Evolutionary conservation across 2,329 filamentous ascomycete species (phyloP), one percentile per base, ranked within the genome.

Genomic region (Fusarium chaquense): DNA sequence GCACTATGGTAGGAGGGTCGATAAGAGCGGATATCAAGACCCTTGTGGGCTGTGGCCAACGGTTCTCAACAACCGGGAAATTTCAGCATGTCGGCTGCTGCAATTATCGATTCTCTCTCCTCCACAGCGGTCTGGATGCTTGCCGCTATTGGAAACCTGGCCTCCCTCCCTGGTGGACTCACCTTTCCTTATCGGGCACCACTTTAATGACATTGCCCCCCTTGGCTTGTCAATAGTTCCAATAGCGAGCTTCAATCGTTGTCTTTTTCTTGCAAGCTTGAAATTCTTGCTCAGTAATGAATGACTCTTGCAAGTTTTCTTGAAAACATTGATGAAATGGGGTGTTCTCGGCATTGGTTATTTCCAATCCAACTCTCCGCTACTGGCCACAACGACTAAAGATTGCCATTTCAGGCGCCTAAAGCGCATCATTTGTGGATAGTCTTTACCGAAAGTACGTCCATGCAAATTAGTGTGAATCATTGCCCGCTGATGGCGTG

Each of bases 131-230:
- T 65, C 68, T 70, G 59, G 55, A 65, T 64, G 58, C 55, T 68
- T 68, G 63, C 67, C 63, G 52, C 67, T 71, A 69, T 62, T 68
- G 64, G 55, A 63, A 70, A 61, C 35, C 46, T 64, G 46, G 64
- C 24, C 33, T 58, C 20, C 28, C 49, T 57, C 22, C 28, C 41
- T 62, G 30, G 52, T 22, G 30, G 38, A 13, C 9, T 38, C 47
- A 33, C 67, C 67, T 69, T 70, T 47, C 67, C 67, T 28, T 5
- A 65, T 71, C 46, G 36, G 55, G 68, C 32, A 56, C 22, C 22
- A 61, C 63, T 69, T 70, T 61, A 70, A 68, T 70, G 55, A 70
- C 54, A 36, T 61, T 41, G 67, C 65, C 65, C 51, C 57, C 47
- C 58, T 62, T 66, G 44, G 63, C 40, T 40, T 54, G 43, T 61